Base-by-base conservation (phyloP, 768 basidiomycete species). In the Leucosporidium creatinivorum region DNA sequence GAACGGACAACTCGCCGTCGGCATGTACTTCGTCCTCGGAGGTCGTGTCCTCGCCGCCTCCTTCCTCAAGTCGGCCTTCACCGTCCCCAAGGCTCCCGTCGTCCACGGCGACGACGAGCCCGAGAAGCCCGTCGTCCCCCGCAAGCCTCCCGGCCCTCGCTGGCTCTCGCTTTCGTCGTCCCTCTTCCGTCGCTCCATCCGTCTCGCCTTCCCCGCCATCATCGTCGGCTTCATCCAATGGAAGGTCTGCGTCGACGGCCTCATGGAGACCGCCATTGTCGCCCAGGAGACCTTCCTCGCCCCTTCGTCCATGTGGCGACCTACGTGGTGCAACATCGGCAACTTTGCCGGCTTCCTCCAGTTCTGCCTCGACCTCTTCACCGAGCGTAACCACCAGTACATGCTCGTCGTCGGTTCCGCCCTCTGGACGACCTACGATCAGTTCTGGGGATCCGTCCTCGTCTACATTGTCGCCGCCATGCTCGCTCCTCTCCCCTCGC, bases 381-480 rank as follows among this genome's bases (percentile, higher is more conserved):
- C 76, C 36, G 76, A 77, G 68, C 50, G 48, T 25, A 76, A 77
- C 67, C 76, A 76, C 62, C 73, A 75, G 57, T 75, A 75, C 65
- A 77, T 77, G 73, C 74, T 76, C 62, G 65, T 63, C 50, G 63
- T 72, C 50, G 76, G 76, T 30, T 74, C 75, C n/a, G 74, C 74
- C 25, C 73, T 77, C 17, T 77, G 76, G 76, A 70, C 76, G n/a
- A 77, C 75, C 1, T 77, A 76, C 73, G 76, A 77, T 58, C 76
- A 76, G 63, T 77, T 77, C 68, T 77, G 76, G 76, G 76, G 76
- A 17, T 75, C 74, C 39, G 73, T 74, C 59, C 67, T 77, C 63
- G 74, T 74, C 66, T 77, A 77, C 69, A 73, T 77, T 67, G 65
- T 77, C 61, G 75, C 72, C 63, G 72, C 70, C 21, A 69, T 73